Base-by-base conservation (phyloP, 2,329 filamentous ascomycete genomes). In the Hyphodiscus sp. region DNA sequence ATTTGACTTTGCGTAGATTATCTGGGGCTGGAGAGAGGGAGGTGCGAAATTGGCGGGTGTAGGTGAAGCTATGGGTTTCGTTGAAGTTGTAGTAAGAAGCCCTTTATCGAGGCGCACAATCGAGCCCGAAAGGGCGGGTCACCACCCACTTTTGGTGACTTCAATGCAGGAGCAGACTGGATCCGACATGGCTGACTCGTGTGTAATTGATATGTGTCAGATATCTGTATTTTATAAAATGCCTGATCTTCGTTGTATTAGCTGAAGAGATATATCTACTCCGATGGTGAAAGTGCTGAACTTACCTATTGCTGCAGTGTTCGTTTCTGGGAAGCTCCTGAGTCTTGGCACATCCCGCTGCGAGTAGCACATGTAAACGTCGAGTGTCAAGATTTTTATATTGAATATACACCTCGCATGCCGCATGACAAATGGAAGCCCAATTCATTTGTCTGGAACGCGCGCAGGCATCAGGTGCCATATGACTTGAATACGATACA, bases 91-190 rank as follows among this genome's bases (percentile, higher is more conserved):
- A 15, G 33, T 15, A 38, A n/a, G 13, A 38, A 13, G 11, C 5
- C 11, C 5, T 13, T 49, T 49, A 42, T 49, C 47, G 29, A 3
- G 42, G 20, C 13, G 6, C 42, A 45, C 20, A 45, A 23, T 26
- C 23, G 8, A 26, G 8, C 23, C 47, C 16, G 20, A 19, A 47
- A 18, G 15, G 9, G 15, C 29, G 46, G 16, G n/a, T 47, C 26
- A 42, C 33, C 30, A 20, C 47, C 47, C 47, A 49, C 47, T 49
- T 41, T 49, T 49, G 47, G 38, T n/a, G 42, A 45, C 20, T 29
- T 30, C 11, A 44, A 23, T 33, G 16, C 47, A 48, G 20, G 23
- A 38, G 50, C 45, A 47, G 43, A 43, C n/a, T 48, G 45, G n/a
- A 52, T 45, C 33, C 50, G 50, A 52, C 18, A 20, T 20, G 47